Percentiles rank a stretch among this genome's conserved stretches.
Evolutionary conservation across 352 stramenopile species (phyloP).

Genomic region (Pelagophyceae sp.): DNA sequence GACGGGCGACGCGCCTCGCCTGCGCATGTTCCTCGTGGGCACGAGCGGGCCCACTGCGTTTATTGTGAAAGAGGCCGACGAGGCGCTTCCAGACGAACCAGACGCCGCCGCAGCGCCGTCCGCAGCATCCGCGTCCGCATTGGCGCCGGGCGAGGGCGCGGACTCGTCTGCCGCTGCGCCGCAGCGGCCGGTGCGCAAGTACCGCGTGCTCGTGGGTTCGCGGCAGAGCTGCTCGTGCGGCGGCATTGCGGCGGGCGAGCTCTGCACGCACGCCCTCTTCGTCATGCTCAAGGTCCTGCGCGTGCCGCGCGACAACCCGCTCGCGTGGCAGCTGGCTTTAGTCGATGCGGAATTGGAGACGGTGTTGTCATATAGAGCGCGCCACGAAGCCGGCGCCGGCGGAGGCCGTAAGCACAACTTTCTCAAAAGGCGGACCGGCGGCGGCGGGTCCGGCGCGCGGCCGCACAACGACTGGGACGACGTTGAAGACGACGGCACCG

Average conservation of each 20-base stretch:
- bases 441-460: not conserved
- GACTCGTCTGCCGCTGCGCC: not conserved
- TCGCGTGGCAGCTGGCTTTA: constrained; percentile 35
- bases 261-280: constrained; percentile 38
- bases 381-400: not conserved
- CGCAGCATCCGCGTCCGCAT: not conserved
- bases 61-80: constrained; percentile 21
- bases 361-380: constrained; percentile 25
- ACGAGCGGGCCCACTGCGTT: constrained; percentile 26
- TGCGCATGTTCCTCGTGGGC: constrained; percentile 22
- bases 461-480: not conserved
- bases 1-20: not conserved
- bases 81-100: not conserved
- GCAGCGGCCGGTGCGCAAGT: constrained; percentile 3
- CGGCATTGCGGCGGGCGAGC: constrained; percentile 26
- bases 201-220: constrained; percentile 31
- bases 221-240: constrained; percentile 36
- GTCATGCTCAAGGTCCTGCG: constrained; percentile 41
- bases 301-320: constrained; percentile 32
- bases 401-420: not conserved
- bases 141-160: not conserved
- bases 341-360: constrained; percentile 34
- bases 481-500: constrained; percentile 1
- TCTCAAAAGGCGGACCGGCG: not conserved
- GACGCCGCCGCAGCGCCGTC: not conserved